Base-by-base conservation (phyloP, 192 early-diverging fungal species). In the Coemansia sp. region DNA sequence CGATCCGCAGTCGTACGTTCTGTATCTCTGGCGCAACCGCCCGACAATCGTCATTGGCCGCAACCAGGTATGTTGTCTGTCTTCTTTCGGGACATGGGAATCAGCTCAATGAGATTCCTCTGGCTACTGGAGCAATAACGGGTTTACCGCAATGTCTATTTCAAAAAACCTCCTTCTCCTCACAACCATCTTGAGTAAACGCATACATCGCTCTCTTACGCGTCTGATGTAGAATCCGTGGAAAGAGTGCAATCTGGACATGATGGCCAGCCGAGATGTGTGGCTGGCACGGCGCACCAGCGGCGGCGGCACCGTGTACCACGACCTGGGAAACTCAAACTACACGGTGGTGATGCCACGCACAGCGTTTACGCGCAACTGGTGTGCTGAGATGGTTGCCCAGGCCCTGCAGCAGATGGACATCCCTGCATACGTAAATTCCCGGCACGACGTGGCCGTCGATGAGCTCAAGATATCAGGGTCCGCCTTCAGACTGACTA, bases 271-370 rank as follows among this genome's bases (percentile, higher is more conserved):
- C 37, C 72, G 89, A 32, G 77, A 84, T 18, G 88, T 98, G 13
- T 91, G 91, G 64, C 88, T 98, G 57, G 91, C 97, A 12, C 87
- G 97, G 51, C 87, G 97, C 69, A 85, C 90, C 62, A 93, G 90
- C 67, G 94, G 95, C 52, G 96, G 97, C 47, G 97, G 97, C 40
- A 90, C 96, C 3, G 96, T 98, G 32, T 96, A 93, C 80, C 96
- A 97, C 84, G 95, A 98, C 77, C 83, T 94, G 67, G 96, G 96
- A 48, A 99, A 99, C 78, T 93, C 91, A 18, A 95, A 94, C 81
- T 99, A 97, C 86, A 92, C 92, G 8, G 87, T 96, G 49, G 87
- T 95, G 61, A 95, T 96, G 91, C 96, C 98, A 8, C 85, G 98
- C 52, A 83, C 82, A 6, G 78, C 82, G 5, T 99, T 99, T 74